Evolutionary conservation across 148 eudicot genomes (phyloP).

Genomic region (Pharnaceum exiguum): DNA sequence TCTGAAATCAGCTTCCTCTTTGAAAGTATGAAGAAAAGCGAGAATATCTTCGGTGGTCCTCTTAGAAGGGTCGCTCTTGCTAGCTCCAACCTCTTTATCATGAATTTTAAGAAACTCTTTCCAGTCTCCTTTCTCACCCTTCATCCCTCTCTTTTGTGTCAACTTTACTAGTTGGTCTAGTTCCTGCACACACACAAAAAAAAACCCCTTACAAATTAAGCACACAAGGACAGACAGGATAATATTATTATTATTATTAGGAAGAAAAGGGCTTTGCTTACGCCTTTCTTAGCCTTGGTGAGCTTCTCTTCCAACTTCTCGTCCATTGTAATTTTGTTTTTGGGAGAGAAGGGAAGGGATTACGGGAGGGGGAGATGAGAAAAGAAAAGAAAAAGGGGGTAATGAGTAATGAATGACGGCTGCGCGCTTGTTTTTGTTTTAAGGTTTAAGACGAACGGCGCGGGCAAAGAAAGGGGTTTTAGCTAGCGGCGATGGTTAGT

Average conservation of each 20-base stretch:
- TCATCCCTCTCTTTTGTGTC: slow-evolving; percentile 66
- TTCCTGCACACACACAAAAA: slow-evolving; percentile 30
- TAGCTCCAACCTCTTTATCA: slow-evolving; percentile 65
- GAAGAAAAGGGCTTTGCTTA: neutral
- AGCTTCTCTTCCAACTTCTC: slow-evolving; percentile 22
- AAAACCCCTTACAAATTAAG: neutral
- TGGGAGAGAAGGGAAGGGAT: too few species aligned
- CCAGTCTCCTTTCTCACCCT: slow-evolving; percentile 80
- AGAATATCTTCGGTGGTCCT: slow-evolving; percentile 44
- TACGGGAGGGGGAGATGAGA: neutral
- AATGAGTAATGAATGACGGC: too few species aligned
- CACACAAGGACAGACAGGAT: neutral
- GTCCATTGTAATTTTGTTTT: too few species aligned
- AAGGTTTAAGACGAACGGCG: too few species aligned
- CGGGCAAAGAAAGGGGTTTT: too few species aligned
- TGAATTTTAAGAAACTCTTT: slow-evolving; percentile 61
- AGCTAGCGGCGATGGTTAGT: too few species aligned
- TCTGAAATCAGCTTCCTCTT: slow-evolving; percentile 50
- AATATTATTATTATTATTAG: neutral
- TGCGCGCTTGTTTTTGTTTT: too few species aligned
- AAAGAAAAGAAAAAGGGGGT: too few species aligned
- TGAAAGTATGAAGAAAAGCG: slow-evolving; percentile 69
- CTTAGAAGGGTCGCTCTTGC: slow-evolving; percentile 74
- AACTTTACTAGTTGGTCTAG: slow-evolving; percentile 68
- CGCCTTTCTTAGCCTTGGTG: slow-evolving; percentile 31